A percentile compares a stretch with the other conserved stretches of the same genome.
phyloP scores from a whole-genome alignment of 345 rosid species.

The Camelina sativa region DNA sequence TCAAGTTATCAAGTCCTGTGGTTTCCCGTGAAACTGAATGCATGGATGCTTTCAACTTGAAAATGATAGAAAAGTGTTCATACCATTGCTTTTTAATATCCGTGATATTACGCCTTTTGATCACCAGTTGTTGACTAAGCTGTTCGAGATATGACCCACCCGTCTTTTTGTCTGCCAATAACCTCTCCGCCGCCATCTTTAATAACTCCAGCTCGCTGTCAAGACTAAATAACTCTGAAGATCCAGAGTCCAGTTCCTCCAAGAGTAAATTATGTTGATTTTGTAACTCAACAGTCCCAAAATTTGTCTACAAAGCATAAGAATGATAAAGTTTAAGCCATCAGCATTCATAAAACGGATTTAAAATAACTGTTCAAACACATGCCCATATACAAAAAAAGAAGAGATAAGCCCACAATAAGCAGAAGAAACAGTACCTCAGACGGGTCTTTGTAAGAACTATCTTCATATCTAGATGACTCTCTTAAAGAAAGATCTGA shows the following conservation, averaged over 20 bases:
- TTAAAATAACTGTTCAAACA: background rate
- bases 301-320: constrained; percentile 48
- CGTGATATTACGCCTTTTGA: constrained; percentile 46
- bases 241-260: constrained; percentile 50
- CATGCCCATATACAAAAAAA: background rate
- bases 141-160: constrained; percentile 54
- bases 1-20: constrained; percentile 21
- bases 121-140: constrained; percentile 54
- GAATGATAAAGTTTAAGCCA: constrained; percentile 9
- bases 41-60: constrained; percentile 12
- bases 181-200: constrained; percentile 61
- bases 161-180: constrained; percentile 53
- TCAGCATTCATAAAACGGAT: constrained; percentile 11
- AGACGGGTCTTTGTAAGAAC: constrained; percentile 34
- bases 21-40: constrained; percentile 20
- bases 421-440: constrained; percentile 50
- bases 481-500: constrained; percentile 25
- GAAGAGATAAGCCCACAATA: constrained; percentile 6
- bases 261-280: constrained; percentile 46
- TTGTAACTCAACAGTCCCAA: constrained; percentile 43
- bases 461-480: constrained; percentile 24
- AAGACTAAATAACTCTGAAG: constrained; percentile 51
- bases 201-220: constrained; percentile 60
- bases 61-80: constrained; percentile 20
- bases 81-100: constrained; percentile 67